Conservation (phyloP, 495 filamentous ascomycete species). For the Penicillium cosmopolitanum region DNA sequence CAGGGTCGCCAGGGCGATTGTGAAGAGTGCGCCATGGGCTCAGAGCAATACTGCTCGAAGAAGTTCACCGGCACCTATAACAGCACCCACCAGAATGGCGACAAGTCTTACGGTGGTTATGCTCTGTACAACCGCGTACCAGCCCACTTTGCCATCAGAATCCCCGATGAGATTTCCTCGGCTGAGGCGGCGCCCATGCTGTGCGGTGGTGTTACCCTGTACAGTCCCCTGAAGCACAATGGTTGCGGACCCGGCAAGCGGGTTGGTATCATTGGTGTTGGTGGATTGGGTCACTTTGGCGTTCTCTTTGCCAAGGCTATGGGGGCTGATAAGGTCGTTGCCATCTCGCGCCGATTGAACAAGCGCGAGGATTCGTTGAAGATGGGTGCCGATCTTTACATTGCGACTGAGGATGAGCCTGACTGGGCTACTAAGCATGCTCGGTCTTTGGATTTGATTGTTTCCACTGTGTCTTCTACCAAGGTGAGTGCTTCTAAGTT, state of each 20-base stretch:
- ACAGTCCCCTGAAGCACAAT: slow-evolving; percentile 72
- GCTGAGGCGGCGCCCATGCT: slow-evolving; percentile 79
- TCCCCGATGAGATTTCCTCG: slow-evolving; percentile 65
- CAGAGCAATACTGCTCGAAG: slow-evolving; percentile 69
- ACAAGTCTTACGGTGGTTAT: slow-evolving; percentile 71
- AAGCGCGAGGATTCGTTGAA: slow-evolving; percentile 75
- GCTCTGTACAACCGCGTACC: slow-evolving; percentile 73
- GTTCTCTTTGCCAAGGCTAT: slow-evolving; percentile 66
- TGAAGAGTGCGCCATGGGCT: slow-evolving; percentile 64
- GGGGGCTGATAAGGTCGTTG: slow-evolving; percentile 76
- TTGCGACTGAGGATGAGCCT: slow-evolving; percentile 80
- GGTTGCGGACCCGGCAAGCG: slow-evolving; percentile 78
- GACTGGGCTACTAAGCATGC: slow-evolving; percentile 70
- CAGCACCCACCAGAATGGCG: slow-evolving; percentile 48
- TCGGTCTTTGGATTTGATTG: slow-evolving; percentile 75
- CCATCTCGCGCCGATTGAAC: slow-evolving; percentile 67
- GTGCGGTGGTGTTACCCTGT: slow-evolving; percentile 82
- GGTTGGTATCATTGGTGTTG: slow-evolving; percentile 83
- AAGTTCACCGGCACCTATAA: slow-evolving; percentile 55
- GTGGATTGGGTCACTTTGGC: slow-evolving; percentile 77
- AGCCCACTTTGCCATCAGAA: slow-evolving; percentile 75
- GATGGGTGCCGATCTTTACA: slow-evolving; percentile 66
- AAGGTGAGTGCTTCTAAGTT: slow-evolving; percentile 40
- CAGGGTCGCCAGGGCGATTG: slow-evolving; percentile 62
- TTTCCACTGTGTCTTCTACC: slow-evolving; percentile 75